Percentiles rank a stretch among this genome's conserved stretches.
These are phyloP conservation scores for Apiotrichum gamsii DNA, from an alignment of 1,284 basidiomycete species.

Conservation along the genomic window DNA sequence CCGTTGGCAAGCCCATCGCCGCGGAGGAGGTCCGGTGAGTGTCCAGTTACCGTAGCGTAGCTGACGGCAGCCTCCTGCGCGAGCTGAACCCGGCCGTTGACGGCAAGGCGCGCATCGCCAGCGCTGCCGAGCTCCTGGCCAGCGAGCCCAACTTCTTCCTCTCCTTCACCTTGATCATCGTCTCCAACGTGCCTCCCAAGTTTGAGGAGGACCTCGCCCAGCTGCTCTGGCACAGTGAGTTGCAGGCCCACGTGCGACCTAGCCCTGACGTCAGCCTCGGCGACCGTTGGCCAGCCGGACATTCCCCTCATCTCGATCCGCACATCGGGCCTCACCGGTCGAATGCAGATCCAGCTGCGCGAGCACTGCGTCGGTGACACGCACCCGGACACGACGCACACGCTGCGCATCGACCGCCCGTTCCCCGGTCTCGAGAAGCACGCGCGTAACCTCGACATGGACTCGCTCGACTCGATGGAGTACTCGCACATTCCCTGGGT, in stretches of 20 bases:
- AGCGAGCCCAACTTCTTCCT: constrained; percentile 53
- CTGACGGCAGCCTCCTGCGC: constrained; percentile 51
- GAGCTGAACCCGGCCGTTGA: constrained; percentile 87
- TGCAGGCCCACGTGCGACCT: not conserved
- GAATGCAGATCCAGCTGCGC: constrained; percentile 76
- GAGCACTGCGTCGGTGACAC: constrained; percentile 86
- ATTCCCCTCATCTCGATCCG: constrained; percentile 66
- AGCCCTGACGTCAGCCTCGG: constrained; percentile 27
- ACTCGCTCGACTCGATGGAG: constrained; percentile 71
- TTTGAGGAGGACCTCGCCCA: constrained; percentile 58
- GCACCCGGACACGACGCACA: constrained; percentile 77
- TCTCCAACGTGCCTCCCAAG: constrained; percentile 63
- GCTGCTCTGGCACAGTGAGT: constrained; percentile 59
- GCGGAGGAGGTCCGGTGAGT: constrained; percentile 62
- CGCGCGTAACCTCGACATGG: constrained; percentile 64
- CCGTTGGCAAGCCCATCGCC: constrained; percentile 73
- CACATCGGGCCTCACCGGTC: constrained; percentile 81
- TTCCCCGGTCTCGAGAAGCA: constrained; percentile 74
- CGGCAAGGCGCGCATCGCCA: constrained; percentile 59
- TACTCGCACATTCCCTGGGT: constrained; percentile 83
- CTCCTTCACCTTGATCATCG: constrained; percentile 72
- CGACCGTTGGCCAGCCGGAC: constrained; percentile 47
- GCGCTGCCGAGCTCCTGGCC: constrained; percentile 57
- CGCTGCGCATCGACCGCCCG: constrained; percentile 79
- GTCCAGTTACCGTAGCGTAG: not conserved